Evolutionary conservation across 163 green algal species (phyloP).

Genomic region (Scenedesmus sp.): DNA sequence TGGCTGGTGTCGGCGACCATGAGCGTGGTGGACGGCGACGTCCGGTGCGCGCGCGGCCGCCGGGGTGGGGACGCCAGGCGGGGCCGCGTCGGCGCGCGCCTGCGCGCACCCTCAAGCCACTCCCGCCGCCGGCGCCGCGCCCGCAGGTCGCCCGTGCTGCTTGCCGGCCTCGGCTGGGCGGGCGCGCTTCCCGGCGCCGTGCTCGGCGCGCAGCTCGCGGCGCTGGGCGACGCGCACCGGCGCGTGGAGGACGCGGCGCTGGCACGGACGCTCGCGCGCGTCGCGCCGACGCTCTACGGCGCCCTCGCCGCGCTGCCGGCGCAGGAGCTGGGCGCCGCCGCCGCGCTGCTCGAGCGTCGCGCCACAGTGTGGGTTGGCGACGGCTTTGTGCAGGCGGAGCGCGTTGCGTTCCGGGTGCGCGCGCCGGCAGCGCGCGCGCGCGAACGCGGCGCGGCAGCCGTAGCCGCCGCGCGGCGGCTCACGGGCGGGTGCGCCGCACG

Average conservation of each 20-base stretch:
- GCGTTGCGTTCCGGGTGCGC: slow-evolving; percentile 69
- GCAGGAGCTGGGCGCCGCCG: slow-evolving; percentile 54
- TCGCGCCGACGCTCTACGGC: slow-evolving; percentile 72
- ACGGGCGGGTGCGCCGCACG: not conserved
- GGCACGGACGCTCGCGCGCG: slow-evolving; percentile 60
- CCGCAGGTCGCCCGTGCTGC: slow-evolving; percentile 62
- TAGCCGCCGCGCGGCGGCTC: not conserved
- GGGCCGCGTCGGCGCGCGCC: too few species aligned
- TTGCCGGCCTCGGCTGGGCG: slow-evolving; percentile 67
- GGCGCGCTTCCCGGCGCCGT: slow-evolving; percentile 48
- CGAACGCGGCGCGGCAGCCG: not conserved
- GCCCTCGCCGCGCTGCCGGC: slow-evolving; percentile 48
- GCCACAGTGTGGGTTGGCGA: slow-evolving; percentile 78
- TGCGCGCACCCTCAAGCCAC: too few species aligned
- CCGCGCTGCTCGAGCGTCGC: slow-evolving; percentile 54
- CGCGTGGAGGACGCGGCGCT: slow-evolving; percentile 36
- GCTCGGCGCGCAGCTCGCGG: slow-evolving; percentile 69
- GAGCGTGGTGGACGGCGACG: slow-evolving; percentile 69
- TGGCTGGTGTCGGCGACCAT: slow-evolving; percentile 69
- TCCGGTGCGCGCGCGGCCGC: slow-evolving; percentile 58
- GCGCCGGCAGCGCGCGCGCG: not conserved
- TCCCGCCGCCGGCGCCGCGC: not conserved
- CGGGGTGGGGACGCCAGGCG: too few species aligned
- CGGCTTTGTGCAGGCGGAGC: slow-evolving; percentile 63
- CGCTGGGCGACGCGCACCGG: slow-evolving; percentile 58